Evolutionary conservation across 225 moss, liverwort and hornwort species (phyloP), one percentile per base, ranked within the genome.

Genomic region (Pseudoscleropodium purum): DNA sequence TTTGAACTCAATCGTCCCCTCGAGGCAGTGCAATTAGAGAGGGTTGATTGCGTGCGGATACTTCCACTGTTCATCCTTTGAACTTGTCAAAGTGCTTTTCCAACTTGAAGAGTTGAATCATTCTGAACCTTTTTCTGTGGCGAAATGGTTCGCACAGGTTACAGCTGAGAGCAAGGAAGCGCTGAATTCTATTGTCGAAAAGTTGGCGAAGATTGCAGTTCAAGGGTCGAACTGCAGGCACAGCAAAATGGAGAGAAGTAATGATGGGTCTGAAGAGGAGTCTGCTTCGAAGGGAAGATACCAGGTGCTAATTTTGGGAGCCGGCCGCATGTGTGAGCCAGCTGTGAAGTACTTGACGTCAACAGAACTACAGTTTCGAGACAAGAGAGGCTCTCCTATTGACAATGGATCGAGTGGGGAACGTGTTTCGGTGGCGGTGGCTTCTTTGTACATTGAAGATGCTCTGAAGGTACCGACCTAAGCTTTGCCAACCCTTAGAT

Each of bases 251-350:
- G 87, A 88, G 57, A 86, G 88, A 78, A 73, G 89, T 70, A 79
- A 88, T 81, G 62, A 87, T 78, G 66, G 85, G 56, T 52, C 87
- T 72, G 85, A 88, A 89, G 84, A 87, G 70, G 82, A 88, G 52
- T 70, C 89, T 90, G 86, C 85, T 79, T 91, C 74, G 65, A 59
- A 89, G 61, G 90, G 82, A 82, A 90, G 83, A 20, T 89, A 83
- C 68, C 90, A 93, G 88, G 97, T 98, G 83, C 94, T 97, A 56
- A 95, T 97, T 83, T 83, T 98, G 83, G 98, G 98, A 82, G 97
- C 96, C 45, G 98, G 98, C 64, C 95, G 96, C 88, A 96, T 97
- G 98, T 97, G 97, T 89, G 98, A 96, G 90, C 95, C 97, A 65
- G 97, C 96, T 41, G 94, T 98, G 86, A 92, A 92, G 66, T 96